Percentiles rank a stretch among this genome's conserved stretches.
Evolutionary conservation across 176 grass and related monocot genomes (phyloP).

Genomic region (Phoenix dactylifera): DNA sequence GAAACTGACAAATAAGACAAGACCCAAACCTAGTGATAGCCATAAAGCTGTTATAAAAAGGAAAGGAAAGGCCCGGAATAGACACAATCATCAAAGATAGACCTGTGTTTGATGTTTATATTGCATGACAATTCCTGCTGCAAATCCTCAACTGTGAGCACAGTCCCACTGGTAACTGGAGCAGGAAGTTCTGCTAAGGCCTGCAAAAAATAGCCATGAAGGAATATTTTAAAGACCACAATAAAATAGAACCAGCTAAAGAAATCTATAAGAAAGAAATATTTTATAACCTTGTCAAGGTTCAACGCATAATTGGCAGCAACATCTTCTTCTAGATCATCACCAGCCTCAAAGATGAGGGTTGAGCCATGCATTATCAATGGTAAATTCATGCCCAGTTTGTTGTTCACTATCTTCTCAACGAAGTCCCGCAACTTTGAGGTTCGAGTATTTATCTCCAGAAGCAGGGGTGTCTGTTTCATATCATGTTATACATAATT

Average conservation of each 20-base stretch:
- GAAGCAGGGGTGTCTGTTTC: slow-evolving; percentile 57
- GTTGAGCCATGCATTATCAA: slow-evolving; percentile 70
- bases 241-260: slow-evolving; percentile 4
- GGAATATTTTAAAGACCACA: neutral
- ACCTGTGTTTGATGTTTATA: slow-evolving; percentile 99
- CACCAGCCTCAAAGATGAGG: slow-evolving; percentile 89
- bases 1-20: too few relatives aligned
- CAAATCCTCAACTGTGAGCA: slow-evolving; percentile 81
- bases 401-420: slow-evolving; percentile 84
- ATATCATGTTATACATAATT: slow-evolving; percentile 5
- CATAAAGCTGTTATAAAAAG: neutral
- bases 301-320: slow-evolving; percentile 65
- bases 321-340: slow-evolving; percentile 71
- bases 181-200: slow-evolving; percentile 69
- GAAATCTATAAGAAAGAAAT: neutral
- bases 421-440: slow-evolving; percentile 79
- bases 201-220: slow-evolving; percentile 24
- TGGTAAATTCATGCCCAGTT: slow-evolving; percentile 94
- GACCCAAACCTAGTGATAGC: too few relatives aligned
- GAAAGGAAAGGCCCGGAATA: neutral
- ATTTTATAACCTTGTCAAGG: slow-evolving; percentile 66
- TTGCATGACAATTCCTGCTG: slow-evolving; percentile 84
- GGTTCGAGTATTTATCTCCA: slow-evolving; percentile 77
- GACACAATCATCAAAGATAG: slow-evolving; percentile 1
- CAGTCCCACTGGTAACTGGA: slow-evolving; percentile 69